Base-by-base conservation (phyloP, 306 rosid species). In the Dicorynia guianensis region DNA sequence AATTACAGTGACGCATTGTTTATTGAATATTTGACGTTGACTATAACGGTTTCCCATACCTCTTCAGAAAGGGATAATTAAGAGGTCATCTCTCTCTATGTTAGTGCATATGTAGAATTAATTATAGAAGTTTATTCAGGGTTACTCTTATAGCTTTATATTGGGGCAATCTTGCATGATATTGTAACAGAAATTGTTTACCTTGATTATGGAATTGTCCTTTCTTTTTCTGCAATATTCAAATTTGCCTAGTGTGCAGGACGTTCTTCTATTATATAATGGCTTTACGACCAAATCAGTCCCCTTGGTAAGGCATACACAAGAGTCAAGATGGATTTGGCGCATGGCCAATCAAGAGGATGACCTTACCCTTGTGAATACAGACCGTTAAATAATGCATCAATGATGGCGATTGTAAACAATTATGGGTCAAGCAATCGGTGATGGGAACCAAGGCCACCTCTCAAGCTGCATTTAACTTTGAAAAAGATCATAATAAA, bases 291-390 rank as follows among this genome's bases (percentile, higher is more conserved):
- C 5, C 11, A 71, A 25, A 59, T 54, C 63, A 69, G 11, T 12
- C 11, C 9, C 64, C 20, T 44, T 4, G 55, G n/a, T 12, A 25
- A 19, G 38, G 52, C 10, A 58, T 12, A 47, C 20, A 39, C 60
- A 55, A 66, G 8, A 74, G 76, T 69, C 79, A 74, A 75, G 19
- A 75, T 75, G 7, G 14, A 38, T 42, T 44, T 70, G 78, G 69
- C 17, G 67, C 52, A 11, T 63, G 78, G 63, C 59, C 60, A 71
- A 56, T 55, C 50, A 70, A 76, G 35, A 43, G 54, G 67, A 11
- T 3, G 48, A n/a, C 14, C 4, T 59, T 15, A 44, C 18, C 46
- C n/a, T 69, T 3, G 4, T 60, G 64, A 44, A 81, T 81, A 57
- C 47, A 55, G 46, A 11, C 0, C 25, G 55, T 14, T 13, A 63